A percentile compares a stretch with the other conserved stretches of the same genome.
phyloP scores from a whole-genome alignment of 2,329 filamentous ascomycete genomes.

The Penicillium italicum region DNA sequence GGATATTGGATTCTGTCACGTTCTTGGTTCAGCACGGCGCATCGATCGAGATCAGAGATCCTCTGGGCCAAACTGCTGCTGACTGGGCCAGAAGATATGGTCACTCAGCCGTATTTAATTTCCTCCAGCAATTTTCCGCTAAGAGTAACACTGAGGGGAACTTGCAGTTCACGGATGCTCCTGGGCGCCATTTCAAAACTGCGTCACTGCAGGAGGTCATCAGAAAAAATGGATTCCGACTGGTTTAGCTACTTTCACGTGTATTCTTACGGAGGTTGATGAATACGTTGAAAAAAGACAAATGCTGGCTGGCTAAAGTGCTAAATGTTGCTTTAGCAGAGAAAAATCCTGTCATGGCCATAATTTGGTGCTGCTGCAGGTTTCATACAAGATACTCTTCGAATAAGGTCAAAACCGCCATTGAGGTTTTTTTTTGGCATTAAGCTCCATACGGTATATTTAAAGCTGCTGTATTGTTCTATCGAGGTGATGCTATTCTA shows the following conservation, averaged over 20 bases:
- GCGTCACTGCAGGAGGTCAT: not conserved
- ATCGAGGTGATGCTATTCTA: no score
- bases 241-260: not conserved
- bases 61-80: not conserved
- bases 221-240: not conserved
- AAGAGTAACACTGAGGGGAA: not conserved
- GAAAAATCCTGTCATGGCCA: no score
- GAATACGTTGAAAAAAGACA: no score
- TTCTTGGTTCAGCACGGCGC: not conserved
- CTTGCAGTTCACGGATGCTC: not conserved
- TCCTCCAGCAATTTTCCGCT: not conserved
- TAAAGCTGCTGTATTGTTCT: no score
- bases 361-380: no score
- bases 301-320: no score
- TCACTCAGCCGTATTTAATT: not conserved
- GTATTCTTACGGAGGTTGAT: no score
- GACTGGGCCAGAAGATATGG: not conserved
- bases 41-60: not conserved
- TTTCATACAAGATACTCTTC: no score
- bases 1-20: not conserved
- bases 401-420: no score
- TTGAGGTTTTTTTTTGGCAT: no score
- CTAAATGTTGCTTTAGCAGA: no score
- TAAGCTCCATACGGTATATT: no score
- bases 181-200: not conserved